phyloP scores from a whole-genome alignment of 257 asterid species.

The Solanum habrochaites region DNA sequence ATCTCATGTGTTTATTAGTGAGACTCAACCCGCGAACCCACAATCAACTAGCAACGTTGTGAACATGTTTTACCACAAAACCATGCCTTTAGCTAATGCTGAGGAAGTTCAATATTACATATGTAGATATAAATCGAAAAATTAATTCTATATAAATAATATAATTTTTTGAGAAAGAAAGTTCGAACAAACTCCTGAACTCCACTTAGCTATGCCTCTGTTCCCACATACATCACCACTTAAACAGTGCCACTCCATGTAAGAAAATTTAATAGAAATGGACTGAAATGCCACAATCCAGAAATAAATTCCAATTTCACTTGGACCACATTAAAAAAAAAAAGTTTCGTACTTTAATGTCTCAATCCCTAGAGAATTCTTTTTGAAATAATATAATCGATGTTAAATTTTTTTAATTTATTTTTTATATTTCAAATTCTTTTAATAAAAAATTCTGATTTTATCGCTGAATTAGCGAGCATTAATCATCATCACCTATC shows the following conservation, averaged over 20 bases:
- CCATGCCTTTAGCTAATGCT: not conserved
- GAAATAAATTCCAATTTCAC: not conserved
- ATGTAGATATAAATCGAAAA: too few species aligned
- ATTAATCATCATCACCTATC: not conserved
- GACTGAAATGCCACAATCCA: not conserved
- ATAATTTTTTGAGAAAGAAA: too few species aligned
- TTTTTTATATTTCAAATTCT: accelerated
- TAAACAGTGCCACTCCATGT: not conserved
- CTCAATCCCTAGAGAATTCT: not conserved
- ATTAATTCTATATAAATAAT: too few species aligned
- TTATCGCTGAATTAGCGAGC: not conserved
- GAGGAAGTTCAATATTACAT: not conserved
- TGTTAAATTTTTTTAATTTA: not conserved
- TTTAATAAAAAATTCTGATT: not conserved
- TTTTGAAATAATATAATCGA: not conserved
- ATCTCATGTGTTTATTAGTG: not conserved
- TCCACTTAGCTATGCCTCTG: not conserved
- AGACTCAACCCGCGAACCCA: not conserved
- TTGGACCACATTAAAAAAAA: not conserved
- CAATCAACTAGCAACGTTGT: not conserved
- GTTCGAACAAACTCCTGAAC: too few species aligned
- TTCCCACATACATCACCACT: not conserved
- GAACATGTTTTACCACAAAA: not conserved
- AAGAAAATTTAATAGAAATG: not conserved
- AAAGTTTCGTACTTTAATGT: too few species aligned